Base-by-base conservation (phyloP, 768 basidiomycete species). In the Ephemerocybe angulata region DNA sequence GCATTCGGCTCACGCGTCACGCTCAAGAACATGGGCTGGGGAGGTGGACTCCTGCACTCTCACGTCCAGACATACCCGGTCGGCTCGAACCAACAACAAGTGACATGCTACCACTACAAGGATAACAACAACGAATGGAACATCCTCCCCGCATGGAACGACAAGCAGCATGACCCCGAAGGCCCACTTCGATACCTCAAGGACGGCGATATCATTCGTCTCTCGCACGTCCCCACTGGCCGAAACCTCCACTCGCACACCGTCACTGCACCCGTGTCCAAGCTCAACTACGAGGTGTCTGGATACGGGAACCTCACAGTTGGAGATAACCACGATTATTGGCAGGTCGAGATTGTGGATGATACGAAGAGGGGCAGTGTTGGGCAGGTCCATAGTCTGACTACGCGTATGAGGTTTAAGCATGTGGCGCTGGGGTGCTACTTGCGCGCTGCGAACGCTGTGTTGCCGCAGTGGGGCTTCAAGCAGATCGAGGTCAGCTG, bases 21-120 rank as follows among this genome's bases (percentile, higher is more conserved):
- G 0, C 73, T 99, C 22, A 98, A 98, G 69, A 98, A 97, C 70
- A 90, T 97, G 80, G 97, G 95, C 11, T 99, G 90, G 79, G 97
- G 96, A 15, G 97, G 97, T 49, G 97, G 97, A 25, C 80, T 99
- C 3, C 76, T 99, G 3, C 97, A 99, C 67, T 98, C 96, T 3
- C 97, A 99, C 67, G 82, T 93, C n/a, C 96, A 98, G 64, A 87
- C 92, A 1, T 97, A 86, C 67, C 97, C 97, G n/a, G n/a, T n/a
- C n/a, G 97, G 96, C 12, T 97, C 94, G 0, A 75, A 76, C 54
- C 97, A 98, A 66, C 97, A 99, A 64, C 97, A 99, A 70, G 86
- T 98, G 3, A 98, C 97, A 0, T 99, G 97, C 71, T 99, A 98
- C 69, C 97, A 99, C 74, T 98, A 99, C 83, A 98, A 97, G 74